A percentile compares a stretch with the other conserved stretches of the same genome.
phyloP scores from a whole-genome alignment of 1,284 basidiomycete genomes.

The Sporisorium scitamineum region DNA sequence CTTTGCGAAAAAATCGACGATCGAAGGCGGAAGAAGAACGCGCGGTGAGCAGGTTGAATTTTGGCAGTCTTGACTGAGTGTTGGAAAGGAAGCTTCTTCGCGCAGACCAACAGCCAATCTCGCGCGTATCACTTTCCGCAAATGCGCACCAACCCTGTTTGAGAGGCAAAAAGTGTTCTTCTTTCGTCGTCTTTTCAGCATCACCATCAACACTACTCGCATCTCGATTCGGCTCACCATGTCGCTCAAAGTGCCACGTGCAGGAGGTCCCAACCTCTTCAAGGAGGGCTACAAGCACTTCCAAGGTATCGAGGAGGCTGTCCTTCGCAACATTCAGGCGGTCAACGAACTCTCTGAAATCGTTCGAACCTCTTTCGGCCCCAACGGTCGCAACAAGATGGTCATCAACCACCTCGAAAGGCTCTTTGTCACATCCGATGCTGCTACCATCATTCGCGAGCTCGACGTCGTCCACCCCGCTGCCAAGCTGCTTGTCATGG shows the following conservation, averaged over 20 bases:
- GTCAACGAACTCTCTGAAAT: slow-evolving; percentile 93
- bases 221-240: slow-evolving; percentile 74
- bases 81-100: neutral
- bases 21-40: slow-evolving; percentile 51
- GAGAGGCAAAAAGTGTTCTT: slow-evolving; percentile 17
- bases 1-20: slow-evolving; percentile 1
- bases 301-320: slow-evolving; percentile 91
- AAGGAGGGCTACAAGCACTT: slow-evolving; percentile 79
- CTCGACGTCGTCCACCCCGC: slow-evolving; percentile 98
- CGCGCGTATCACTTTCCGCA: slow-evolving; percentile 1
- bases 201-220: slow-evolving; percentile 1
- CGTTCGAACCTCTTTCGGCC: slow-evolving; percentile 94
- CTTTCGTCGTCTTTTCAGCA: neutral
- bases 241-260: slow-evolving; percentile 94
- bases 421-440: slow-evolving; percentile 97
- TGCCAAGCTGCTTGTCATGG: slow-evolving; percentile 96
- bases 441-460: slow-evolving; percentile 97
- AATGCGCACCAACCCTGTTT: neutral
- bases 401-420: slow-evolving; percentile 81
- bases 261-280: slow-evolving; percentile 89
- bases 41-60: slow-evolving; percentile 14
- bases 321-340: slow-evolving; percentile 88
- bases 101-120: slow-evolving; percentile 3
- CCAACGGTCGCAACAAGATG: slow-evolving; percentile 77
- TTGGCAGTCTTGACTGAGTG: neutral